Evolutionary conservation across 2,329 filamentous ascomycete species (phyloP).

Genomic region (Biscogniauxia sp.): DNA sequence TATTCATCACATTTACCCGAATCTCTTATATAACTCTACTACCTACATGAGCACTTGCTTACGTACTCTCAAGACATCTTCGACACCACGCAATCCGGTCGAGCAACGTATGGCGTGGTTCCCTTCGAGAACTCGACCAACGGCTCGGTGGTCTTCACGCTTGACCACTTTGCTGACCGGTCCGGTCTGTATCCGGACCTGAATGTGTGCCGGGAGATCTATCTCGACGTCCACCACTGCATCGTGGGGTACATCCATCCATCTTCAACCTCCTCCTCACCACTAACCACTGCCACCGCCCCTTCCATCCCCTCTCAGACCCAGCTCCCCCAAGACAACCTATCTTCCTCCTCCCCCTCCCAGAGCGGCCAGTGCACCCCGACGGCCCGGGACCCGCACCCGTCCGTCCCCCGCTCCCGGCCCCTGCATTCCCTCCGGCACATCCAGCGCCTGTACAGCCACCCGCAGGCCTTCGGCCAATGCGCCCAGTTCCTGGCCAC

Average conservation of each 20-base stretch:
- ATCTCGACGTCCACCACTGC: slow-evolving; percentile 85
- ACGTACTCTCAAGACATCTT: slow-evolving; percentile 64
- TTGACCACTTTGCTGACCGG: slow-evolving; percentile 84
- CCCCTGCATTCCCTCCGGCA: slow-evolving; percentile 54
- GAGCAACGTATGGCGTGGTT: slow-evolving; percentile 72
- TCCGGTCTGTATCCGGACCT: slow-evolving; percentile 63
- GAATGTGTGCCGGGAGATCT: slow-evolving; percentile 77
- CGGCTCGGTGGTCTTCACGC: slow-evolving; percentile 83
- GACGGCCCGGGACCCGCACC: slow-evolving; percentile 44
- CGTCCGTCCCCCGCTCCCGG: slow-evolving; percentile 43
- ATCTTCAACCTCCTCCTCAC: slow-evolving; percentile 3
- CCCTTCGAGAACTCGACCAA: slow-evolving; percentile 97
- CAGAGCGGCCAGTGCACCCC: slow-evolving; percentile 46
- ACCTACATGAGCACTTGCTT: background rate
- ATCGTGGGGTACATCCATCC: slow-evolving; percentile 58
- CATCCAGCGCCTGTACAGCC: slow-evolving; percentile 79
- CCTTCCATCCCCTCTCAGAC: slow-evolving; percentile 30
- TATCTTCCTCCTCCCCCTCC: background rate
- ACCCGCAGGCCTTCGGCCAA: slow-evolving; percentile 94
- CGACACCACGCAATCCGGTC: slow-evolving; percentile 66
- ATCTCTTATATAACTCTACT: background rate
- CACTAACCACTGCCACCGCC: background rate
- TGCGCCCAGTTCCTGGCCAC: slow-evolving; percentile 72
- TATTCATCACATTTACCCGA: background rate
- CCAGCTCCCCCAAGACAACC: slow-evolving; percentile 45